Evolutionary conservation across 345 rosid species (phyloP).

Genomic region (Euphorbia pulcherrima): DNA sequence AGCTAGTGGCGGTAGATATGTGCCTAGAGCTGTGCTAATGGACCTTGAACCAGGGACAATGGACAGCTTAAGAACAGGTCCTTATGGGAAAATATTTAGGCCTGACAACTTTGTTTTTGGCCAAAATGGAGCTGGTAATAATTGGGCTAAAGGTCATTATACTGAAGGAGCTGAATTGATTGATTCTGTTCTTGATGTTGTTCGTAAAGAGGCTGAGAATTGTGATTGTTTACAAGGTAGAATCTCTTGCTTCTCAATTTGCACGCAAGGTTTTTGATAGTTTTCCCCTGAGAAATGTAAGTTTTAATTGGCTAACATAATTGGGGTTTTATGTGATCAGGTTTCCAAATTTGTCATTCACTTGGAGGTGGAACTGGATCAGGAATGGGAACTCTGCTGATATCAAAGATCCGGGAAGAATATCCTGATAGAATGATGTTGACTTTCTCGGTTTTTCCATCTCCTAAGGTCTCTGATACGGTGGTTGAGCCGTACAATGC

Average conservation of each 20-base stretch:
- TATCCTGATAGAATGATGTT: constrained; percentile 61
- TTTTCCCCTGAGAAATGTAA: neutral
- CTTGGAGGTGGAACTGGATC: constrained; percentile 64
- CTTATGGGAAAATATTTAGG: constrained; percentile 52
- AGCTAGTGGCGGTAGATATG: constrained; percentile 52
- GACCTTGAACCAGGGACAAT: constrained; percentile 64
- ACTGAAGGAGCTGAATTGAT: constrained; percentile 63
- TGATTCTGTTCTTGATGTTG: constrained; percentile 55
- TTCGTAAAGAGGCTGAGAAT: constrained; percentile 57
- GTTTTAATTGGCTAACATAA: neutral
- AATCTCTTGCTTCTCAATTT: neutral
- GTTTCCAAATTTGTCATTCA: constrained; percentile 59
- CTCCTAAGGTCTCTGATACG: constrained; percentile 59
- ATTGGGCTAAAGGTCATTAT: constrained; percentile 66
- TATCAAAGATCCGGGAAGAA: constrained; percentile 59
- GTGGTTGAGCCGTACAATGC: constrained; percentile 65
- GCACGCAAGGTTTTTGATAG: neutral
- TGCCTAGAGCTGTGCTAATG: constrained; percentile 54
- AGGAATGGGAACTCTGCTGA: constrained; percentile 58
- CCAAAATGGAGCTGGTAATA: constrained; percentile 59
- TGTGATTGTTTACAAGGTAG: constrained; percentile 64
- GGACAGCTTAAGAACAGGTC: constrained; percentile 53
- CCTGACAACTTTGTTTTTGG: constrained; percentile 67
- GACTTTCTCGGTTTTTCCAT: constrained; percentile 58
- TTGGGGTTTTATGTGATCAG: constrained; percentile 19